Percentiles rank a stretch among this genome's conserved stretches.
Conservation (phyloP, 345 rosid species). For the Populus ilicifolia region DNA sequence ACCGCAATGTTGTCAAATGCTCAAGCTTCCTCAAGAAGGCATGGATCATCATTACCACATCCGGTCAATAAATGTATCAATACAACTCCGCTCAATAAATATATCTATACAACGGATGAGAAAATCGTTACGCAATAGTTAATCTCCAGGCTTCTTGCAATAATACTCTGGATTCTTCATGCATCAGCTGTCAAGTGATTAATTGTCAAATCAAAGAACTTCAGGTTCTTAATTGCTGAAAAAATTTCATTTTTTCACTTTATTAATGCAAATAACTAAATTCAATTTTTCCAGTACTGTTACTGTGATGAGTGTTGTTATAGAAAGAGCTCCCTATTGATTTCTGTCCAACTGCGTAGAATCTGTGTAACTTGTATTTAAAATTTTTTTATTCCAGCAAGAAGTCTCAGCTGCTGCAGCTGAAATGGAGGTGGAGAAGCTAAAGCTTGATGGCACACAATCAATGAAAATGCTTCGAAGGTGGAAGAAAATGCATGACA, state of each 20-base stretch:
- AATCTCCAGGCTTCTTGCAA: constrained; percentile 34
- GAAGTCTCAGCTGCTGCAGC: constrained; percentile 55
- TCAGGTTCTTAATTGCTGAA: constrained; percentile 44
- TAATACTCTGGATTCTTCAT: constrained; percentile 27
- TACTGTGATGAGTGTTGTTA: neutral
- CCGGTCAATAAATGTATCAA: too few species aligned
- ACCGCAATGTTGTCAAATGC: constrained; percentile 17
- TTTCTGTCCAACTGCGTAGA: neutral
- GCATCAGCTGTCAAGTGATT: constrained; percentile 41
- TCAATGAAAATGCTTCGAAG: constrained; percentile 42
- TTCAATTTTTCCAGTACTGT: neutral
- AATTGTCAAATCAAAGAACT: constrained; percentile 59
- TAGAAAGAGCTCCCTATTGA: neutral
- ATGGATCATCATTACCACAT: constrained; percentile 45
- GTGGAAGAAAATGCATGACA: constrained; percentile 59
- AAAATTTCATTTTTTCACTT: neutral
- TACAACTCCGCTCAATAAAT: constrained; percentile 48
- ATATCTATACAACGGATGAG: constrained; percentile 41
- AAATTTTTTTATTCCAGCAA: constrained; percentile 31
- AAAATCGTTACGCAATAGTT: constrained; percentile 30
- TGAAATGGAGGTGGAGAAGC: constrained; percentile 62
- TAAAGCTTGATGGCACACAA: constrained; percentile 46
- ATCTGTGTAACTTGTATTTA: neutral
- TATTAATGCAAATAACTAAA: neutral
- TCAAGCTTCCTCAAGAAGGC: constrained; percentile 50